A percentile compares a stretch with the other conserved stretches of the same genome.
phyloP scores from a whole-genome alignment of 495 filamentous ascomycete species.

The Aspergillus ostianus region DNA sequence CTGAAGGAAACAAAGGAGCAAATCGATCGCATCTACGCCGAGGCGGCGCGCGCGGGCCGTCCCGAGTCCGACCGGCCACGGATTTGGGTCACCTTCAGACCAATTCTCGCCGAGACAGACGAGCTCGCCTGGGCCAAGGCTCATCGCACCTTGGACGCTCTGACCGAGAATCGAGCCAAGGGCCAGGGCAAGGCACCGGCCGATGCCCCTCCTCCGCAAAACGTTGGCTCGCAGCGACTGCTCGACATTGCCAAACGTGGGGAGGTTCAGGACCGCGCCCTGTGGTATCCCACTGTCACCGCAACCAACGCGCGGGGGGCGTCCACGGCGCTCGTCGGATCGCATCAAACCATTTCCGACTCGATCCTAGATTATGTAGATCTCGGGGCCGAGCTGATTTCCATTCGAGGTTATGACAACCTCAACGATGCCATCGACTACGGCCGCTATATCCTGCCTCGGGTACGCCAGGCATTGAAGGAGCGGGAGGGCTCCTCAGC shows the following conservation, averaged over 20 bases:
- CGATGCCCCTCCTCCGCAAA: constrained; percentile 42
- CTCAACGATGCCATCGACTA: constrained; percentile 55
- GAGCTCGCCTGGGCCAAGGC: constrained; percentile 55
- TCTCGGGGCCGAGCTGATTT: constrained; percentile 51
- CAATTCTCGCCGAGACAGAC: constrained; percentile 53
- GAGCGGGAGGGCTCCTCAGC: constrained; percentile 17
- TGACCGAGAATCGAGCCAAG: constrained; percentile 32
- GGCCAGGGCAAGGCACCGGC: constrained; percentile 30
- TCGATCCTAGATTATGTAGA: constrained; percentile 54
- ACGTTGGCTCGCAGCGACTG: constrained; percentile 52
- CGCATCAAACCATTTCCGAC: constrained; percentile 44
- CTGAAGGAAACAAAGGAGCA: constrained; percentile 55
- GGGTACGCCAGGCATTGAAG: constrained; percentile 41
- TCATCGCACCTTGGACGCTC: constrained; percentile 43
- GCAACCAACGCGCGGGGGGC: constrained; percentile 54
- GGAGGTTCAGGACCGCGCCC: constrained; percentile 53
- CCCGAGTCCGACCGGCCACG: constrained; percentile 38
- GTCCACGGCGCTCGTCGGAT: constrained; percentile 54
- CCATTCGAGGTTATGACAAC: constrained; percentile 55
- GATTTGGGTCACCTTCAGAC: constrained; percentile 57
- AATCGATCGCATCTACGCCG: constrained; percentile 53
- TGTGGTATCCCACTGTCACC: constrained; percentile 57
- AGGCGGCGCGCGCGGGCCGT: constrained; percentile 43
- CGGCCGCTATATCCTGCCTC: constrained; percentile 48
- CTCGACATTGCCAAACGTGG: constrained; percentile 52